Base-by-base conservation (phyloP, 1,284 basidiomycete species). In the Naganishia liquefaciens region DNA sequence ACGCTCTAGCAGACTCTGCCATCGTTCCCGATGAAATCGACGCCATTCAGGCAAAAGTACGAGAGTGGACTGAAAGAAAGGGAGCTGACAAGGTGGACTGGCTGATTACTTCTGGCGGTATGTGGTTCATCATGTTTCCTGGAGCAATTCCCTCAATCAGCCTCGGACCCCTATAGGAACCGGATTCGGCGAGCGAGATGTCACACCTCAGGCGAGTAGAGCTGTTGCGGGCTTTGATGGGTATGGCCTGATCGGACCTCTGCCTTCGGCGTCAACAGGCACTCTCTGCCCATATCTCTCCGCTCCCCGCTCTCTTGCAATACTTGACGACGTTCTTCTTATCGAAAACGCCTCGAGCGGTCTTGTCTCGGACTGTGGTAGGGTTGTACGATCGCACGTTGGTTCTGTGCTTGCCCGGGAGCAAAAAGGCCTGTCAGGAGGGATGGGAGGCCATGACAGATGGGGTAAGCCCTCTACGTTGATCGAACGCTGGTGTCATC, bases 381-480 rank as follows among this genome's bases (percentile, higher is more conserved):
- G 91, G 91, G 0, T 88, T 89, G 7, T 79, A 86, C 39, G 71
- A 78, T 30, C 83, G 84, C 40, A 87, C 87, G 0, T 81, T 94
- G 19, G 80, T 94, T 30, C 81, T 89, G 21, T 90, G 89, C 0
- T 84, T 94, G 10, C 92, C 92, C 0, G 91, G 91, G 0, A 90
- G 88, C 69, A 83, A 87, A 25, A 93, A 90, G 71, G 91, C 65
- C 27, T 67, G 65, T 43, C 42, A 42, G n/a, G 65, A 67, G 42
- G 54, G 54, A 3, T 67, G 65, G 65, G 65, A 67, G 42, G 65
- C 62, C 6, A 50, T 67, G 40, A 60, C 54, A 5, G 42, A 40
- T 46, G 54, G 47, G 7, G 65, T 63, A 28, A 62, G 55, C 40
- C 25, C 0, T n/a, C 5, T 6, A 13, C 19, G 30, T 21, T 53